Base-by-base conservation (phyloP, 2,329 filamentous ascomycete species). In the Cytospora schulzeri region DNA sequence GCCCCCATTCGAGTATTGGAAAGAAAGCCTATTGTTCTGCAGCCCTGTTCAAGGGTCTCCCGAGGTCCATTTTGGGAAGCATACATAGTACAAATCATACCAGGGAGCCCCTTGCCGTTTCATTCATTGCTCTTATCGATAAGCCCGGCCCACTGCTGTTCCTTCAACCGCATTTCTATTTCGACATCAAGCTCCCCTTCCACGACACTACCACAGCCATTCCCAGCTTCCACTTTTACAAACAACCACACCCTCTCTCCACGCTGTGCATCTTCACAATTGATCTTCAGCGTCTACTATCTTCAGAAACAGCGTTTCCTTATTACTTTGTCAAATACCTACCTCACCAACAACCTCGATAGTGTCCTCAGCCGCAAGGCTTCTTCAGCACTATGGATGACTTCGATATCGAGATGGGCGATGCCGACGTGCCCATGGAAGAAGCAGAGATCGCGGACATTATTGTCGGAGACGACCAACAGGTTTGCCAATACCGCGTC, bases 331-430 rank as follows among this genome's bases (percentile, higher is more conserved):
- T 22, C 29, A 51, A 26, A 29, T 28, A n/a, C 14, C 11, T 2
- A 24, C 29, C 41, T 51, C 33, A 14, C 33, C 11, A 11, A 35
- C 4, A 19, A 1, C 26, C 22, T 17, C 19, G 19, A 31, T n/a
- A 14, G 7, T 33, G 14, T n/a, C 29, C n/a, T n/a, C 35, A 33
- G 56, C 35, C n/a, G 55, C 58, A 26, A 61, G 58, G 58, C 58
- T 59, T n/a, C 53, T 15, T 24, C 17, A 59, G 57, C 64, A 81
- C 69, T 63, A 88, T 91, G 88, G 89, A 67, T 53, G 66, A 92
- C 76, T 78, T 85, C 70, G 85, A 87, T 62, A 88, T 92, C 63
- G 89, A 91, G 68, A 91, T 92, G 87, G 89, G 88, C 71, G 80
- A 91, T 69, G 81, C 84, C 33, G 78, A 81, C 45, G 75, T 75